These are phyloP conservation scores for Fonsecaea pedrosoi DNA, from an alignment of 2,329 filamentous ascomycete species.

Conservation along the genomic window DNA sequence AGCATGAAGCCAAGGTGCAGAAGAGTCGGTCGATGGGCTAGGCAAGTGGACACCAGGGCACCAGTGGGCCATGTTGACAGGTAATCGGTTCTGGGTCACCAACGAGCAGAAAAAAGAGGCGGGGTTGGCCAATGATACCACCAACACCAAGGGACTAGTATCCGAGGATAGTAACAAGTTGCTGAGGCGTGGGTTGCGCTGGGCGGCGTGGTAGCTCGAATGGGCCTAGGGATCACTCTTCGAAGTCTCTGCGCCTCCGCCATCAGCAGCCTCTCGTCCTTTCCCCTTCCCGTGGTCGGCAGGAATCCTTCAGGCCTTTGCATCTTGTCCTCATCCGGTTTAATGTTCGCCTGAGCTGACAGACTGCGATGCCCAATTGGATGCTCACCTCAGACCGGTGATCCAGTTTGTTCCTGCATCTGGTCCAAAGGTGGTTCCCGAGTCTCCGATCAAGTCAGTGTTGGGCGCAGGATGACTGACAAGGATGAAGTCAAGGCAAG, in stretches of 20 bases:
- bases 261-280: constrained; percentile 15
- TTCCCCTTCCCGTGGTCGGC: neutral
- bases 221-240: neutral
- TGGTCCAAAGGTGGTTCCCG: constrained; percentile 10
- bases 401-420: constrained; percentile 22
- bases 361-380: constrained; percentile 13
- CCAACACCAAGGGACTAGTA: neutral
- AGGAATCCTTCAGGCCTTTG: neutral
- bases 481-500: constrained; percentile 15
- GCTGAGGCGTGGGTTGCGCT: constrained; percentile 1
- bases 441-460: neutral
- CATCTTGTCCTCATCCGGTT: constrained; percentile 11
- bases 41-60: neutral
- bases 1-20: constrained; percentile 3
- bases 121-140: constrained; percentile 12
- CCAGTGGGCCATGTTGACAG: neutral
- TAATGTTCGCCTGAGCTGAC: constrained; percentile 8
- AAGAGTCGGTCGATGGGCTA: neutral
- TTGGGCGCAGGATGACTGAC: constrained; percentile 1
- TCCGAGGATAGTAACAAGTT: constrained; percentile 24
- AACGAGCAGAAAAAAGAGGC: neutral
- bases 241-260: constrained; percentile 13
- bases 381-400: constrained; percentile 25
- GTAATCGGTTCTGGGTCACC: neutral
- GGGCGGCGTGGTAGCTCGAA: neutral